Percentiles rank a stretch among this genome's conserved stretches.
Evolutionary conservation across 345 rosid species (phyloP).

Genomic region (Isatis tinctoria): DNA sequence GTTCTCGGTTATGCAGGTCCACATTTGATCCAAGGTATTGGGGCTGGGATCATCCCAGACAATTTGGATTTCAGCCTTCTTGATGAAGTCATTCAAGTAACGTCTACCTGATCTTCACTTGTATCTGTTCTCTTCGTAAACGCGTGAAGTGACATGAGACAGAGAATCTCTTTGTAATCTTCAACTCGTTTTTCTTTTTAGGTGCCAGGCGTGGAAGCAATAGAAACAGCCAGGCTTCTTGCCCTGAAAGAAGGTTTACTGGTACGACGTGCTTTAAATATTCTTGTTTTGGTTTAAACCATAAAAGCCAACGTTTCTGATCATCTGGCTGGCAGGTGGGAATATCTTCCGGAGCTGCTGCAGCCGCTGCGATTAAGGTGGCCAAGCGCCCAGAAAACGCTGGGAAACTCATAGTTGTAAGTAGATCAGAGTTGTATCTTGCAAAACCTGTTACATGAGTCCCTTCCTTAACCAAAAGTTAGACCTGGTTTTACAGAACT

Average conservation of each 20-base stretch:
- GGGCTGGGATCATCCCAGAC: constrained; percentile 37
- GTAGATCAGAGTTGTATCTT: constrained; percentile 10
- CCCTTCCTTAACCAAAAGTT: background rate
- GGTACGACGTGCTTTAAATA: constrained; percentile 29
- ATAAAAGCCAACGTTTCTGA: background rate
- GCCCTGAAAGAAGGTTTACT: constrained; percentile 61
- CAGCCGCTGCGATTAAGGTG: constrained; percentile 56
- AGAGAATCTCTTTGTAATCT: background rate
- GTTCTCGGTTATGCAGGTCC: constrained; percentile 15
- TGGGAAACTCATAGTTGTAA: constrained; percentile 66
- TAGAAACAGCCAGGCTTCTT: constrained; percentile 49
- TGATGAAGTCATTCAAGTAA: constrained; percentile 42
- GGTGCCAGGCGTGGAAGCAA: constrained; percentile 49
- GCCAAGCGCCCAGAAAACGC: constrained; percentile 64
- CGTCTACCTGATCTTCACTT: constrained; percentile 10
- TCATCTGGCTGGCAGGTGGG: constrained; percentile 43
- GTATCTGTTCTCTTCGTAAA: background rate
- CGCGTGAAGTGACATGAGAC: background rate
- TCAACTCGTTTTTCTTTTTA: background rate
- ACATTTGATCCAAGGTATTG: constrained; percentile 52
- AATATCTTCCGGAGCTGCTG: constrained; percentile 73
- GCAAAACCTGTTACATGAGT: background rate
- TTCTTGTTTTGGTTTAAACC: background rate
- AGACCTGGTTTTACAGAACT: background rate
- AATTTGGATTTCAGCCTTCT: constrained; percentile 37